These are phyloP conservation scores for Apiospora aurea DNA, from an alignment of 2,329 filamentous ascomycete species.

Conservation along the genomic window DNA sequence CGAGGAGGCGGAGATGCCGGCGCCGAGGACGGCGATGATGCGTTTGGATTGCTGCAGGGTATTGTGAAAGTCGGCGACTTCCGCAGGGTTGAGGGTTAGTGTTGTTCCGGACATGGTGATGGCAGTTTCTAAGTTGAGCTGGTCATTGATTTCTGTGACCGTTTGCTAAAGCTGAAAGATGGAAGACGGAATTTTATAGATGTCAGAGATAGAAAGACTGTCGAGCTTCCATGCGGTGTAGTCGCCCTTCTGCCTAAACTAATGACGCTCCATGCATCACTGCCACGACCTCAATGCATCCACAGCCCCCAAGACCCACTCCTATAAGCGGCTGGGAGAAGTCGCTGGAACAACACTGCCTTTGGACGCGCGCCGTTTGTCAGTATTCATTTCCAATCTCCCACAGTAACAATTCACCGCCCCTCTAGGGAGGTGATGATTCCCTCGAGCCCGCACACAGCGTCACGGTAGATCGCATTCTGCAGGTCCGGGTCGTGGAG, in stretches of 20 bases:
- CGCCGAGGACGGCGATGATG: conserved; percentile 42
- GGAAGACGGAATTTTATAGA: background rate
- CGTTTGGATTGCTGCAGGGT: conserved; percentile 34
- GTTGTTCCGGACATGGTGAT: background rate
- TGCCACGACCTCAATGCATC: no score
- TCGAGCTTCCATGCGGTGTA: background rate
- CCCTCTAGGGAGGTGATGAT: no score
- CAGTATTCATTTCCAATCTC: no score
- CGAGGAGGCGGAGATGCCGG: conserved; percentile 40
- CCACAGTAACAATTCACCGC: no score
- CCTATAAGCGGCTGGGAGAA: no score
- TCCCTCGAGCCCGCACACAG: conserved; percentile 29
- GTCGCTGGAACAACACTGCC: no score
- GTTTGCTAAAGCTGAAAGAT: background rate
- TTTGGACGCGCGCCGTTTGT: no score
- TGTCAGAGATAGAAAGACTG: background rate
- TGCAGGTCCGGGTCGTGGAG: conserved; percentile 30
- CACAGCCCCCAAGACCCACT: no score
- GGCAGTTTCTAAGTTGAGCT: background rate
- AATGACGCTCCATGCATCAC: no score
- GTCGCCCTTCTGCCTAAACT: background rate
- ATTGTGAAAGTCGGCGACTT: conserved; percentile 33
- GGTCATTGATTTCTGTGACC: background rate
- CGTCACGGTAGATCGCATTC: conserved; percentile 31
- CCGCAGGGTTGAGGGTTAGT: conserved; percentile 26